Conservation (phyloP, 495 filamentous ascomycete genomes). For the Penicillium roqueforti region DNA sequence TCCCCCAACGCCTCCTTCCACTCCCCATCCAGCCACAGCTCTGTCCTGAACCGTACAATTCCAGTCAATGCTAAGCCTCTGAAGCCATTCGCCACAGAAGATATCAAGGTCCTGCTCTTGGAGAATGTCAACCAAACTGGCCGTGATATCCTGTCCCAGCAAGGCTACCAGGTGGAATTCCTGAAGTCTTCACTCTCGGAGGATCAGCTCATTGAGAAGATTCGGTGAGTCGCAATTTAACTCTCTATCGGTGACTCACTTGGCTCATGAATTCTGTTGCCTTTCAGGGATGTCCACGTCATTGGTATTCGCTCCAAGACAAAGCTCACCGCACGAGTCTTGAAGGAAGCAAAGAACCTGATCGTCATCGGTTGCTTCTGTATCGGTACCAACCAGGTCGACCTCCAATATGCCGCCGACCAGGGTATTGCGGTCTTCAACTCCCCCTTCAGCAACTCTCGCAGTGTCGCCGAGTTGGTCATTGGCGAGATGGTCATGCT, state of each 20-base stretch:
- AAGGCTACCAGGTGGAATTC: slow-evolving; percentile 95
- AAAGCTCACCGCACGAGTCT: slow-evolving; percentile 78
- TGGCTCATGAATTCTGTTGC: neutral
- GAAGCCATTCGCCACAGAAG: slow-evolving; percentile 91
- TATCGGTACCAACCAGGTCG: slow-evolving; percentile 98
- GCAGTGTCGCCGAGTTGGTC: slow-evolving; percentile 92
- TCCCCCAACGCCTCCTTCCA: slow-evolving; percentile 65
- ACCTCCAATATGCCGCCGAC: slow-evolving; percentile 83
- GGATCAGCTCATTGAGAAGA: slow-evolving; percentile 93
- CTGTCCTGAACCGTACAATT: slow-evolving; percentile 29
- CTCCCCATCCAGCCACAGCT: slow-evolving; percentile 52
- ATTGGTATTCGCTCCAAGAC: slow-evolving; percentile 99
- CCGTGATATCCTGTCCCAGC: slow-evolving; percentile 68
- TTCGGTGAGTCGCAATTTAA: slow-evolving; percentile 54
- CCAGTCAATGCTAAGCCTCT: slow-evolving; percentile 64
- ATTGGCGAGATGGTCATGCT: slow-evolving; percentile 90
- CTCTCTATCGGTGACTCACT: slow-evolving; percentile 2
- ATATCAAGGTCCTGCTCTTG: slow-evolving; percentile 92
- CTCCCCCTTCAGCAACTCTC: slow-evolving; percentile 95
- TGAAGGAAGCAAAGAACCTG: slow-evolving; percentile 86
- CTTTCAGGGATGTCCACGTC: slow-evolving; percentile 81
- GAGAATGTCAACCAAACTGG: slow-evolving; percentile 96
- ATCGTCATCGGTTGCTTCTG: slow-evolving; percentile 98
- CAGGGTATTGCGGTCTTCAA: slow-evolving; percentile 98
- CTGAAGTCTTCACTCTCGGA: slow-evolving; percentile 86